These are phyloP conservation scores for Cordia subcordata DNA, from an alignment of 257 asterid genomes.

Conservation along the genomic window DNA sequence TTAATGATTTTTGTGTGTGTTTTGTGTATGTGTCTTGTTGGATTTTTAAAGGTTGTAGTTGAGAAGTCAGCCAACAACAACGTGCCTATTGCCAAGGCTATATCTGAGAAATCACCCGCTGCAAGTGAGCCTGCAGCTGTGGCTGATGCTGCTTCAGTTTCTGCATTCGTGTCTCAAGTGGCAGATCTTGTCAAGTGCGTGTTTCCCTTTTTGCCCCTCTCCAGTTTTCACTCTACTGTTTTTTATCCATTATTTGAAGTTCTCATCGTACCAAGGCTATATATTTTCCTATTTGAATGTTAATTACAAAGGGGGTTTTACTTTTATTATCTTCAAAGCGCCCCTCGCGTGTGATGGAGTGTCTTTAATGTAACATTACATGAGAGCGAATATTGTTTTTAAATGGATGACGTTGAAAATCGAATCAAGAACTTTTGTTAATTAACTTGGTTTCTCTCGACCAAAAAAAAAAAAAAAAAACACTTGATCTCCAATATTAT, in stretches of 20 bases:
- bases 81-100: neutral
- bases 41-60: neutral
- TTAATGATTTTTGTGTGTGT: neutral
- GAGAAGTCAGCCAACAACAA: neutral
- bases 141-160: conserved; percentile 63
- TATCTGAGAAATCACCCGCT: neutral
- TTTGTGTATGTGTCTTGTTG: neutral
- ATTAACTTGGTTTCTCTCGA: too few species aligned
- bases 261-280: too few species aligned
- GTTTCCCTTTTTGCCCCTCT: conserved; percentile 15
- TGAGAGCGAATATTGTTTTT: too few species aligned
- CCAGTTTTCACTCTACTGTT: neutral
- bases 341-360: too few species aligned
- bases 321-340: too few species aligned
- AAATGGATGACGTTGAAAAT: too few species aligned
- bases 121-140: conserved; percentile 3
- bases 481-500: too few species aligned
- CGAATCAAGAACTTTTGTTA: too few species aligned
- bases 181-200: conserved; percentile 73
- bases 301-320: too few species aligned
- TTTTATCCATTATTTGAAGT: neutral
- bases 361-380: too few species aligned
- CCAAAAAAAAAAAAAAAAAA: too few species aligned
- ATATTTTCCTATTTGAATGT: too few species aligned
- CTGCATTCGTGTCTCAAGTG: conserved; percentile 72